phyloP scores from a whole-genome alignment of 768 basidiomycete species.

The Rhizopogon sp. region DNA sequence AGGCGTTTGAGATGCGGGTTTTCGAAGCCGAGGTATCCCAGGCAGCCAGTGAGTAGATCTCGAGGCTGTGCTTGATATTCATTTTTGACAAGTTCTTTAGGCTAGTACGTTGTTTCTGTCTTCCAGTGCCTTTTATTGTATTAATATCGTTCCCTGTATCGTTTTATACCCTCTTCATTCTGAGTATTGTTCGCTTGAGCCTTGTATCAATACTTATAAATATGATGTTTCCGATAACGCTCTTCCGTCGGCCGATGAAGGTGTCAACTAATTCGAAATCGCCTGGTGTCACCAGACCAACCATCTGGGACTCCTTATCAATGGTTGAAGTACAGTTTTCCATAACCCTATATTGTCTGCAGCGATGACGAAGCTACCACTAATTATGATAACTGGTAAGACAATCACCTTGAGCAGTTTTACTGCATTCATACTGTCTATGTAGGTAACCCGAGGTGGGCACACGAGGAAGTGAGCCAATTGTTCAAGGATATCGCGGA shows the following conservation, averaged over 20 bases:
- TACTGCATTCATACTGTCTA: background rate
- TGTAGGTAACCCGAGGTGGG: slow-evolving; percentile 69
- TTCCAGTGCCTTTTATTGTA: background rate
- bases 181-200: background rate
- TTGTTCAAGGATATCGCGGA: slow-evolving; percentile 66
- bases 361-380: slow-evolving; percentile 11
- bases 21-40: slow-evolving; percentile 31
- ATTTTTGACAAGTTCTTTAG: background rate
- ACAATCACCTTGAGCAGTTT: background rate
- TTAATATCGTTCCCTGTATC: background rate
- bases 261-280: background rate
- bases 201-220: background rate
- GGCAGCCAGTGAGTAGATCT: slow-evolving; percentile 21
- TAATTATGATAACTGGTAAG: slow-evolving; percentile 27
- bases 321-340: background rate
- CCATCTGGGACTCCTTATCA: background rate
- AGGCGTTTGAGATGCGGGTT: slow-evolving; percentile 35
- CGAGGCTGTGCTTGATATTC: background rate
- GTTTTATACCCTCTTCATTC: background rate
- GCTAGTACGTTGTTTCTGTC: background rate
- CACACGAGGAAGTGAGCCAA: slow-evolving; percentile 59
- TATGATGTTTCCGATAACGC: background rate
- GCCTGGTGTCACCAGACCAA: background rate
- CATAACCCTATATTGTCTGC: background rate
- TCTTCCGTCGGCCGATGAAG: too few species aligned